These are phyloP conservation scores for Ceratocystis destructans DNA, from an alignment of 2,329 filamentous ascomycete species.

Conservation along the genomic window DNA sequence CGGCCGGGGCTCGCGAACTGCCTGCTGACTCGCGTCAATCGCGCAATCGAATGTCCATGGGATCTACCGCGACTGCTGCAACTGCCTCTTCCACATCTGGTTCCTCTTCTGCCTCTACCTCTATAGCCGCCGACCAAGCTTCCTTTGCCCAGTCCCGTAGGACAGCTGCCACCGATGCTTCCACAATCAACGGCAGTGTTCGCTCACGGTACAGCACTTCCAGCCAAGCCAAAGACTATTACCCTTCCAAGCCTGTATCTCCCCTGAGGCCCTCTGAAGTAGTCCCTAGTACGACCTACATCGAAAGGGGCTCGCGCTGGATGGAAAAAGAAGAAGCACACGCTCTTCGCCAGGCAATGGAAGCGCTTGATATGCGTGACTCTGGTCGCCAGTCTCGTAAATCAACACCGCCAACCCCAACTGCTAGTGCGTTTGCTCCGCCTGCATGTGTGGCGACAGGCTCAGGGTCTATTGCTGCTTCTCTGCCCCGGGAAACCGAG, in stretches of 20 bases:
- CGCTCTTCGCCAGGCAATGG: slow-evolving; percentile 56
- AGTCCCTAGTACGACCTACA: slow-evolving; percentile 53
- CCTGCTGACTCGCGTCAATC: slow-evolving; percentile 26
- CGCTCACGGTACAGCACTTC: slow-evolving; percentile 38
- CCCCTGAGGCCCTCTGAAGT: slow-evolving; percentile 46
- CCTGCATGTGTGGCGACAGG: background rate
- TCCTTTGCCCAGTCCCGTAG: slow-evolving; percentile 15
- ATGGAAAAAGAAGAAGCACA: slow-evolving; percentile 68
- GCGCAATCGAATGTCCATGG: slow-evolving; percentile 16
- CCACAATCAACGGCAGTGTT: slow-evolving; percentile 28
- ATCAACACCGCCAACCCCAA: slow-evolving; percentile 9
- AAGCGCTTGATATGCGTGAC: slow-evolving; percentile 51
- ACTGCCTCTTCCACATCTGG: slow-evolving; percentile 10
- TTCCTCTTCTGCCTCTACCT: slow-evolving; percentile 9
- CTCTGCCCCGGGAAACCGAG: slow-evolving; percentile 29
- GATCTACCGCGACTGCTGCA: slow-evolving; percentile 14
- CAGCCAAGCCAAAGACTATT: slow-evolving; percentile 38
- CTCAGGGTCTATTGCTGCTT: slow-evolving; percentile 16
- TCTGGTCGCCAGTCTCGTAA: slow-evolving; percentile 21
- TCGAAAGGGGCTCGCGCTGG: slow-evolving; percentile 61
- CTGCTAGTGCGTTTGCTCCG: slow-evolving; percentile 11
- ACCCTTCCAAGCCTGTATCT: slow-evolving; percentile 30
- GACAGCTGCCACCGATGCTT: slow-evolving; percentile 15
- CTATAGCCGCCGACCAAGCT: slow-evolving; percentile 14
- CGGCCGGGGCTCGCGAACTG: slow-evolving; percentile 49